Evolutionary conservation across 805 yeast species (phyloP), one percentile per base, ranked within the genome.

Genomic region (Sungouiella thailandica): DNA sequence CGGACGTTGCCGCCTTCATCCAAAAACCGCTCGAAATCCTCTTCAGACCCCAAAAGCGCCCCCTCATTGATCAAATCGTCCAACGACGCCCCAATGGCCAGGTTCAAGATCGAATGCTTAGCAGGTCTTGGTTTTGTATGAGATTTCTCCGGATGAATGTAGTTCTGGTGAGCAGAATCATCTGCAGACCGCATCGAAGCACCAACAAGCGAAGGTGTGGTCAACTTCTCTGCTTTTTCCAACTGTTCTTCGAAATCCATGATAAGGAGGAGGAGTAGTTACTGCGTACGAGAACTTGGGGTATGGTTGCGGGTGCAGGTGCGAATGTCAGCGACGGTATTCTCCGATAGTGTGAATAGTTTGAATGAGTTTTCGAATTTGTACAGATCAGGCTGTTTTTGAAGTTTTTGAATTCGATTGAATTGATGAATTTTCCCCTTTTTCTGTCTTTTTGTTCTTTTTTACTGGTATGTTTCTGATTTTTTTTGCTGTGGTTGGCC

Each of bases 1-100:
- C 69, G 76, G 30, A 77, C 60, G 31, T 69, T 64, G 1, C 83
- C 85, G 29, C 65, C 62, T 9, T 64, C 62, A 45, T 78, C 82
- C 47, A 78, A 55, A 30, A 74, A 62, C 14, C 61, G 55, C 17
- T 69, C 78, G 44, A 78, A 68, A 41, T 68, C 72, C 44, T 69
- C 79, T 35, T 76, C 82, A 3, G 67, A 59, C 1, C 69, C 70
- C 46, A 67, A 52, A 32, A 67, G 56, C 2, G 72, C 72, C 5
- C 72, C 72, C 41, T 67, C 72, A 33, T 47, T 64, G 37, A 67
- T 67, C 49, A 67, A 60, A 31, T 73, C 80, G 41, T 72, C 74
- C 46, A 76, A 52, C 5, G 78, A 56, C 3, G 80, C 80, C 25
- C 80, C 74, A 28, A 76, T 73, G 7, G 55, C 36, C 10, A 47